Conservation (phyloP, 1,284 basidiomycete species). For the Tylopilus sp. region DNA sequence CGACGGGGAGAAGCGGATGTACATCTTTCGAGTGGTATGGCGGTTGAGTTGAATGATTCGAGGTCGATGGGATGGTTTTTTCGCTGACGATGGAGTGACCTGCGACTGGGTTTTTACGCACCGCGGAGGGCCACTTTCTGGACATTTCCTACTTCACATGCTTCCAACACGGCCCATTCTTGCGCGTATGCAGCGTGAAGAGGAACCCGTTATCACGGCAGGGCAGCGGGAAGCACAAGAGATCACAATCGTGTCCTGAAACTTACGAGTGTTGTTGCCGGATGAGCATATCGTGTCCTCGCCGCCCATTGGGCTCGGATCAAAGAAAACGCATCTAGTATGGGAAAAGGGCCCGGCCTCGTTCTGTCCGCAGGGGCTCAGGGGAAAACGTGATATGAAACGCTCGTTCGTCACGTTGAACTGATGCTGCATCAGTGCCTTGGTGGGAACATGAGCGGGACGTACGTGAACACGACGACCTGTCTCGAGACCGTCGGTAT, state of each 20-base stretch:
- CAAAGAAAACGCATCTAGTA: too few relatives aligned
- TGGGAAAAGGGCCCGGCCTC: neutral
- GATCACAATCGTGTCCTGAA: too few relatives aligned
- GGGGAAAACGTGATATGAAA: neutral
- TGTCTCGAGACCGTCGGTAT: neutral
- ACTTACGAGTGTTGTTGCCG: neutral
- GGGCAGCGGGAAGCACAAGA: too few relatives aligned
- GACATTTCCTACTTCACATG: neutral
- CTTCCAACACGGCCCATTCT: neutral
- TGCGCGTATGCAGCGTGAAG: neutral
- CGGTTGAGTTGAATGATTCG: neutral
- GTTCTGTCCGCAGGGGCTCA: neutral
- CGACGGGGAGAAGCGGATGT: conserved; percentile 6
- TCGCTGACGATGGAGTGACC: neutral
- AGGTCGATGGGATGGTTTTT: neutral
- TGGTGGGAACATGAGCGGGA: neutral
- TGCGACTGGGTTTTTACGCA: conserved; percentile 9
- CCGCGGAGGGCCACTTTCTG: neutral
- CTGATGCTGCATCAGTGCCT: neutral
- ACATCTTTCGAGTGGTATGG: conserved; percentile 1
- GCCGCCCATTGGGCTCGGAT: neutral
- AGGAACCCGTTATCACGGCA: neutral
- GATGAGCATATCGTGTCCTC: neutral
- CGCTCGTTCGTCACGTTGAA: neutral
- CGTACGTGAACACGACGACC: neutral